Evolutionary conservation across 768 basidiomycete genomes (phyloP).

Genomic region (Macrocybe gigantea): DNA sequence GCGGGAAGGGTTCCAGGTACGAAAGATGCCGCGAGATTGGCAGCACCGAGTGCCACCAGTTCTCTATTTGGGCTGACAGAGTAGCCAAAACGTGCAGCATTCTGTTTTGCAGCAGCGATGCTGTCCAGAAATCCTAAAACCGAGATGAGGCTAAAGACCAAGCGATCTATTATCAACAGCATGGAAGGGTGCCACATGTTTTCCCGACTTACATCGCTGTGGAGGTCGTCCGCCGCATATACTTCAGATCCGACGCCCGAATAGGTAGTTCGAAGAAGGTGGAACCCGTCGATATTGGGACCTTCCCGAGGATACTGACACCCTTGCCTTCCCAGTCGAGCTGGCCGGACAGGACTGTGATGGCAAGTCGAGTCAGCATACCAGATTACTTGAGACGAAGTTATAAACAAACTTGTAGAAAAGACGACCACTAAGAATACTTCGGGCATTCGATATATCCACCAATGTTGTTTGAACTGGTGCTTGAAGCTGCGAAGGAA

Average conservation of each 20-base stretch:
- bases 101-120: slow-evolving; percentile 94
- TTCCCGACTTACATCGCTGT: slow-evolving; percentile 61
- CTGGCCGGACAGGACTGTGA: slow-evolving; percentile 60
- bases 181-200: neutral
- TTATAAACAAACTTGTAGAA: slow-evolving; percentile 63
- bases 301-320: slow-evolving; percentile 77
- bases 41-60: slow-evolving; percentile 85
- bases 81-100: slow-evolving; percentile 77
- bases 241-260: slow-evolving; percentile 47
- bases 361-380: neutral
- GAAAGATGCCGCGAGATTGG: slow-evolving; percentile 74
- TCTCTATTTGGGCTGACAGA: slow-evolving; percentile 93
- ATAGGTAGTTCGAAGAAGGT: slow-evolving; percentile 76
- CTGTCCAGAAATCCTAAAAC: slow-evolving; percentile 92
- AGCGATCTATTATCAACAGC: neutral
- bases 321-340: slow-evolving; percentile 75
- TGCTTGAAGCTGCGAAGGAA: slow-evolving; percentile 52
- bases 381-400: neutral
- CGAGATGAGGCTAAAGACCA: slow-evolving; percentile 54
- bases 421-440: slow-evolving; percentile 82
- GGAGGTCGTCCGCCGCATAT: slow-evolving; percentile 74
- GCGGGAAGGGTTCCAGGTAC: slow-evolving; percentile 88
- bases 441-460: slow-evolving; percentile 81
- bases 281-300: slow-evolving; percentile 54
- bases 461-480: slow-evolving; percentile 54